phyloP scores from a whole-genome alignment of 148 eudicot genomes.

The Silene latifolia region DNA sequence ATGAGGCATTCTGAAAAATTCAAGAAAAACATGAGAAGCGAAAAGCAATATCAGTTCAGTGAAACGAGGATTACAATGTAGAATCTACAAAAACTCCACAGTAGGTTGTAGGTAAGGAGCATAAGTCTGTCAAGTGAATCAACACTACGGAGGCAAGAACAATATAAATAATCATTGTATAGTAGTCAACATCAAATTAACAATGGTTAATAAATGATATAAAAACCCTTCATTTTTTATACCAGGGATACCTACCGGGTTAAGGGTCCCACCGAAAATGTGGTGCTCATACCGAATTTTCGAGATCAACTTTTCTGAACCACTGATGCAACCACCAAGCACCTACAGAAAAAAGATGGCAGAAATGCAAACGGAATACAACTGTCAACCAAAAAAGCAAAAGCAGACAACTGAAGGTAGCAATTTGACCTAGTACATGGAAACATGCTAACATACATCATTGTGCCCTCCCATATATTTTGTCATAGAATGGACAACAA shows the following conservation, averaged over 20 bases:
- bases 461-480: conserved; percentile 79
- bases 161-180: not conserved
- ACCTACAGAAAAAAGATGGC: conserved; percentile 42
- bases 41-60: not conserved
- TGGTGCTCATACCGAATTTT: conserved; percentile 70
- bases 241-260: conserved; percentile 54
- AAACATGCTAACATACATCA: conserved; percentile 49
- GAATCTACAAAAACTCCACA: not conserved
- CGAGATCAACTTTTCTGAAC: conserved; percentile 56
- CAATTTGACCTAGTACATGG: conserved; percentile 7
- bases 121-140: not conserved
- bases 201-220: not conserved
- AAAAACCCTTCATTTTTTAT: not conserved
- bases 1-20: conserved; percentile 70
- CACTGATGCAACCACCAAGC: conserved; percentile 86
- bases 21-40: not conserved
- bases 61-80: not conserved
- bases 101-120: not conserved
- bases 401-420: not conserved
- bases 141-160: not conserved
- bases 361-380: conserved; percentile 9
- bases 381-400: not conserved
- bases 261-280: conserved; percentile 85
- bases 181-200: not conserved
- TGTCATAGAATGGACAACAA: conserved; percentile 76